Percentiles rank a stretch among this genome's conserved stretches.
phyloP scores from a whole-genome alignment of 1,284 basidiomycete genomes.

The Peniophora sp. region DNA sequence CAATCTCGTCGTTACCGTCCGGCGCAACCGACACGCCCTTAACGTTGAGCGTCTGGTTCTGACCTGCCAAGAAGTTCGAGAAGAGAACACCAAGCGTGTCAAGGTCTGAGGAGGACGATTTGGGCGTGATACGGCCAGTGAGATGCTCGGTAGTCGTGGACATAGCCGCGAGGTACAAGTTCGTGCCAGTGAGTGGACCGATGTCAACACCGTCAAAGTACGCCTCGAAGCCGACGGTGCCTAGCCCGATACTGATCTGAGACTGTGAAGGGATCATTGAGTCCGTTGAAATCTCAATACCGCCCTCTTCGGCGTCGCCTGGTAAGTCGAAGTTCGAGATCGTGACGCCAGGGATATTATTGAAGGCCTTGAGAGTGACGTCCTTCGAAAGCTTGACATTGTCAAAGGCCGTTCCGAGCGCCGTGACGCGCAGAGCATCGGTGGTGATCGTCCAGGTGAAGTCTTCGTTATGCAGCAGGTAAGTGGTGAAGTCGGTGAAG shows the following conservation, averaged over 20 bases:
- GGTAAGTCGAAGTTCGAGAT: conserved; percentile 67
- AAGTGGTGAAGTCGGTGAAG: conserved; percentile 65
- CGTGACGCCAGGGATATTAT: conserved; percentile 58
- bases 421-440: conserved; percentile 49
- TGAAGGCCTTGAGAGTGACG: conserved; percentile 66
- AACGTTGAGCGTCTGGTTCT: conserved; percentile 55
- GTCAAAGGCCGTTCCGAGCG: conserved; percentile 66
- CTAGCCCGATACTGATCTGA: conserved; percentile 69
- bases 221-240: conserved; percentile 58
- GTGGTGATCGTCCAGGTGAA: conserved; percentile 74
- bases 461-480: conserved; percentile 54
- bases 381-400: conserved; percentile 58
- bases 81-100: conserved; percentile 58
- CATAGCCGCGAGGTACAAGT: conserved; percentile 49
- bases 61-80: conserved; percentile 59
- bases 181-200: conserved; percentile 43
- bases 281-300: conserved; percentile 61
- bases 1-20: conserved; percentile 38
- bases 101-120: conserved; percentile 41
- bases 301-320: conserved; percentile 52
- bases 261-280: conserved; percentile 61
- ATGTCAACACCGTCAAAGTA: conserved; percentile 47
- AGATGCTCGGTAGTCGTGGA: conserved; percentile 47
- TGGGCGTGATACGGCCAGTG: conserved; percentile 56
- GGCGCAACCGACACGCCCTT: conserved; percentile 61